phyloP scores from a whole-genome alignment of 2,329 filamentous ascomycete species.

The Penicillium sp. region DNA sequence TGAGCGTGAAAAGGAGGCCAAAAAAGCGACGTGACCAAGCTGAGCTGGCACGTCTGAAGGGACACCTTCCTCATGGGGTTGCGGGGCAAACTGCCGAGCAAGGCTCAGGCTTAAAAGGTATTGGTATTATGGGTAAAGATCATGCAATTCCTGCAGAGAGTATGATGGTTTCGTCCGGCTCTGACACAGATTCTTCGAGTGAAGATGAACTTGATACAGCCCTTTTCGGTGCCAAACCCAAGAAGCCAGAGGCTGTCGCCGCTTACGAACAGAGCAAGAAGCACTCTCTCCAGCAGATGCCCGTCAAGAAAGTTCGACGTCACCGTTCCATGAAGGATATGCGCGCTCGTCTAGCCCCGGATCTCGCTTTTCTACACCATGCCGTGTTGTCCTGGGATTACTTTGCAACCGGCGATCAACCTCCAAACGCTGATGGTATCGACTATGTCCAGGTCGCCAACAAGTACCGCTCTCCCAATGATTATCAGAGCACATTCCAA shows the following conservation, averaged over 20 bases:
- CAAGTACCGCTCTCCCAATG: constrained; percentile 70
- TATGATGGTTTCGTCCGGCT: constrained; percentile 77
- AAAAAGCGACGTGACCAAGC: constrained; percentile 70
- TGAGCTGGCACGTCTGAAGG: constrained; percentile 68
- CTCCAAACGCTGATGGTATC: constrained; percentile 68
- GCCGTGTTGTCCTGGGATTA: constrained; percentile 92
- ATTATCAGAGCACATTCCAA: constrained; percentile 88
- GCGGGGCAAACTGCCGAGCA: constrained; percentile 64
- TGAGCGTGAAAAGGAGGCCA: constrained; percentile 71
- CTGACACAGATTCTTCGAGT: constrained; percentile 68
- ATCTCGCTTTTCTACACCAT: constrained; percentile 80
- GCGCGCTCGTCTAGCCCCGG: constrained; percentile 85
- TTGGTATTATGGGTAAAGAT: constrained; percentile 75
- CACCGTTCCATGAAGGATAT: constrained; percentile 87
- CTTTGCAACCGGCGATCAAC: constrained; percentile 83
- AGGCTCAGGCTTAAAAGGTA: constrained; percentile 72
- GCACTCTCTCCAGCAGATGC: constrained; percentile 59
- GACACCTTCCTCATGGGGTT: constrained; percentile 49
- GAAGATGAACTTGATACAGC: constrained; percentile 74
- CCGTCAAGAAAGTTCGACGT: constrained; percentile 80
- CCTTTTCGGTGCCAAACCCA: constrained; percentile 55
- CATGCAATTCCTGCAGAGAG: constrained; percentile 70
- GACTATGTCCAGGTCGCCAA: constrained; percentile 75
- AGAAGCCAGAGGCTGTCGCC: constrained; percentile 40
- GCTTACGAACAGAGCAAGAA: constrained; percentile 50